Percentiles rank a stretch among this genome's conserved stretches.
These are phyloP conservation scores for Schizothecium vesticola DNA, from an alignment of 495 filamentous ascomycete species.

Conservation along the genomic window DNA sequence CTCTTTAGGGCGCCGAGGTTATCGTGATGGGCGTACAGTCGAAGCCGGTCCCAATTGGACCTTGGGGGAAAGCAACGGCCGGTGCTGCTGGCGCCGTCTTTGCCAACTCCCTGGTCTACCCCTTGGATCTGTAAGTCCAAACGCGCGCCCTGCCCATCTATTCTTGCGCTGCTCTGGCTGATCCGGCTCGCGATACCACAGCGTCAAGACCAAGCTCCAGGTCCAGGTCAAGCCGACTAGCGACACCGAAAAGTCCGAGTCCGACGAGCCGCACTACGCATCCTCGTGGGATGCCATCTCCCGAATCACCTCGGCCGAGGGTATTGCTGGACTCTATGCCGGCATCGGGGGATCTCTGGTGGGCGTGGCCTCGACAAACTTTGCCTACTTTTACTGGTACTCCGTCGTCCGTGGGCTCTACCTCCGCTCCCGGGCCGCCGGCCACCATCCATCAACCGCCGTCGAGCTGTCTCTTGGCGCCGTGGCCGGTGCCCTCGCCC, in stretches of 20 bases:
- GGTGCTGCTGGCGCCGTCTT: constrained; percentile 91
- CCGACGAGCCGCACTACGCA: constrained; percentile 64
- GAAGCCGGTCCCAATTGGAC: constrained; percentile 71
- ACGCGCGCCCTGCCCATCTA: neutral
- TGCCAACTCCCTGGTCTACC: constrained; percentile 94
- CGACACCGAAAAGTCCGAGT: constrained; percentile 27
- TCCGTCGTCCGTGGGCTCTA: constrained; percentile 81
- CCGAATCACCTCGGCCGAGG: constrained; percentile 81
- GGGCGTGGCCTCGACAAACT: constrained; percentile 95
- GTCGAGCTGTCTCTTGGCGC: constrained; percentile 85
- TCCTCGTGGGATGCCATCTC: constrained; percentile 81
- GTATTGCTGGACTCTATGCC: constrained; percentile 75
- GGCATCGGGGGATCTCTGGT: constrained; percentile 82
- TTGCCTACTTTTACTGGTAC: constrained; percentile 99
- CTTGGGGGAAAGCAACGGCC: constrained; percentile 90
- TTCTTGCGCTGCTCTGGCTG: neutral
- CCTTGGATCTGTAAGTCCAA: constrained; percentile 83
- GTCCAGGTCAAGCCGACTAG: constrained; percentile 74
- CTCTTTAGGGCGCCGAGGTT: constrained; percentile 3
- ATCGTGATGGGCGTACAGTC: constrained; percentile 69
- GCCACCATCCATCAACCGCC: constrained; percentile 69
- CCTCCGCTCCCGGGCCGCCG: constrained; percentile 57
- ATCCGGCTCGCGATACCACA: constrained; percentile 28
- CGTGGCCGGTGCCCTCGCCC: constrained; percentile 81
- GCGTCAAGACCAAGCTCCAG: constrained; percentile 94